phyloP scores from a whole-genome alignment of 805 yeast genomes.

The Kuraishia hungarica region DNA sequence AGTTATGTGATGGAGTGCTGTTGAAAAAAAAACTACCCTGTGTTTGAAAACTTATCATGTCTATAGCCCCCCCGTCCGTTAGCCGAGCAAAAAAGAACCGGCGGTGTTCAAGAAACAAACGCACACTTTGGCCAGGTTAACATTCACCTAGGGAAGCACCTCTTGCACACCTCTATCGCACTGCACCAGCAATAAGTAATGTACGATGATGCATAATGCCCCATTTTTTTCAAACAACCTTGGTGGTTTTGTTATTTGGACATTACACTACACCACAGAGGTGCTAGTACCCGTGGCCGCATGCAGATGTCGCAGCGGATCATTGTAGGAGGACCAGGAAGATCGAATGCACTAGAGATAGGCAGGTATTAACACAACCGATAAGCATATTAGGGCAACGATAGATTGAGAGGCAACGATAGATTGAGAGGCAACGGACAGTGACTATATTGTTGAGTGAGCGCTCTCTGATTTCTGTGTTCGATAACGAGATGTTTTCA shows the following conservation, averaged over 20 bases:
- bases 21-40: background rate
- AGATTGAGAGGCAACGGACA: no score
- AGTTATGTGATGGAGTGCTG: background rate
- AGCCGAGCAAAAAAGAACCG: background rate
- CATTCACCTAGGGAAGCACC: background rate
- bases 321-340: no score
- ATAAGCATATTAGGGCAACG: no score
- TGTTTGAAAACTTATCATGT: background rate
- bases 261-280: background rate
- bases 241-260: background rate
- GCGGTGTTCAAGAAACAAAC: background rate
- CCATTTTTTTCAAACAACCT: background rate
- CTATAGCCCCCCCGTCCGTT: background rate
- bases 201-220: background rate
- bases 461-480: no score
- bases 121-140: background rate
- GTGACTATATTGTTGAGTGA: no score
- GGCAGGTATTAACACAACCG: no score
- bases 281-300: no score
- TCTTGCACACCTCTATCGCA: background rate
- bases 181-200: background rate
- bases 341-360: no score
- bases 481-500: no score
- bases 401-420: no score
- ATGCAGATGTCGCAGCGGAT: no score